A percentile compares a stretch with the other conserved stretches of the same genome.
Conservation (phyloP, 306 rosid genomes). For the Prinsepia uniflora region DNA sequence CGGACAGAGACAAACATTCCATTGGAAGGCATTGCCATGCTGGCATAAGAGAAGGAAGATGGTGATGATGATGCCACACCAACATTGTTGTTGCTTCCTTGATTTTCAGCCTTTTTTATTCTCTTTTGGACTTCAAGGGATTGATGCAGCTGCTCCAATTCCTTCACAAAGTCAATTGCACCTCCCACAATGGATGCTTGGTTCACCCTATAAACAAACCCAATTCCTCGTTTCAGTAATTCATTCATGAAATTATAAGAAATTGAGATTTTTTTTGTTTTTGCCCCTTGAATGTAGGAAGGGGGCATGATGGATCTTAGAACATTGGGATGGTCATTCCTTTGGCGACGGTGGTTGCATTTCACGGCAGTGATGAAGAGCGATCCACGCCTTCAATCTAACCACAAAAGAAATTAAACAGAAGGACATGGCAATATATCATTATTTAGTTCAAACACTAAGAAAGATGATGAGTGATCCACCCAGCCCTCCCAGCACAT, state of each 20-base stretch:
- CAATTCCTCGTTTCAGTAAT: background rate
- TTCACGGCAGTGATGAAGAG: too few species aligned
- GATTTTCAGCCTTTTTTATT: conserved; percentile 38
- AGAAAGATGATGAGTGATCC: too few species aligned
- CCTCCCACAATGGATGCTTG: conserved; percentile 97
- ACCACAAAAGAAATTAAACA: too few species aligned
- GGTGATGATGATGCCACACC: conserved; percentile 25
- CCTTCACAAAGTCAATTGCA: conserved; percentile 94
- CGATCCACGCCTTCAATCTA: too few species aligned
- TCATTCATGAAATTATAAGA: background rate
- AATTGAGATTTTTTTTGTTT: background rate
- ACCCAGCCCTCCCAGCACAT: too few species aligned
- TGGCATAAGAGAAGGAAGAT: conserved; percentile 18
- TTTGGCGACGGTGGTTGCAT: conserved; percentile 85
- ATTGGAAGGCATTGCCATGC: conserved; percentile 28
- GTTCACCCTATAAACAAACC: conserved; percentile 58
- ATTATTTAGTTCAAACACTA: too few species aligned
- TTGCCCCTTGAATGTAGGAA: conserved; percentile 77
- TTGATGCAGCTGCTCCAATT: conserved; percentile 74
- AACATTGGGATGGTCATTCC: conserved; percentile 92
- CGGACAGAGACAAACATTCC: conserved; percentile 27
- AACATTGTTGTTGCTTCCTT: conserved; percentile 10
- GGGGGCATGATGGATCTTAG: conserved; percentile 86
- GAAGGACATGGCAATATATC: too few species aligned
- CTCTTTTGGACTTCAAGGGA: conserved; percentile 72